A percentile compares a stretch with the other conserved stretches of the same genome.
Conservation (phyloP, 2,329 filamentous ascomycete genomes). For the Colletotrichum sidae region DNA sequence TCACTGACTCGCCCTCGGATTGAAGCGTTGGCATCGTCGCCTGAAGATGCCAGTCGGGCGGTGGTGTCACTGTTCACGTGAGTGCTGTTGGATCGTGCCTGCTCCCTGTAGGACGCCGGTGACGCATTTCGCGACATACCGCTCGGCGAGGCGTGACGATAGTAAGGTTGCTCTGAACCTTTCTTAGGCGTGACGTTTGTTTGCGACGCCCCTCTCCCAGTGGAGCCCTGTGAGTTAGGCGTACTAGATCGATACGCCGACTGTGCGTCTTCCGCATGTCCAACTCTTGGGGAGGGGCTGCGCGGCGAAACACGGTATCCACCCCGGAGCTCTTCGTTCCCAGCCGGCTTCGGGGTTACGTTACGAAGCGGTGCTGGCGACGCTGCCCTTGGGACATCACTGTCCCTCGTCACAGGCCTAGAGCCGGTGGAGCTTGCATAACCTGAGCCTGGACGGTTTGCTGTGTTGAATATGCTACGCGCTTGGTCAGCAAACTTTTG, state of each 20-base stretch:
- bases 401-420: slow-evolving; percentile 69
- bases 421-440: slow-evolving; percentile 57
- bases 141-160: slow-evolving; percentile 64
- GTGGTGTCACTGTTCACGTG: slow-evolving; percentile 70
- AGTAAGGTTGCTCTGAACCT: slow-evolving; percentile 61
- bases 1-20: slow-evolving; percentile 62
- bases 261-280: slow-evolving; percentile 59
- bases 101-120: slow-evolving; percentile 60
- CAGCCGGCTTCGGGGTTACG: slow-evolving; percentile 70
- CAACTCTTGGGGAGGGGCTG: slow-evolving; percentile 70
- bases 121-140: slow-evolving; percentile 60
- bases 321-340: slow-evolving; percentile 58
- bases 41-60: slow-evolving; percentile 71
- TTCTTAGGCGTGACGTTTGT: slow-evolving; percentile 20
- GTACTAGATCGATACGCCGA: slow-evolving; percentile 62
- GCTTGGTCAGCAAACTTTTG: slow-evolving; percentile 89
- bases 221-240: slow-evolving; percentile 70
- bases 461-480: slow-evolving; percentile 76
- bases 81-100: slow-evolving; percentile 63
- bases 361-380: slow-evolving; percentile 78
- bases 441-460: slow-evolving; percentile 50
- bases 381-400: slow-evolving; percentile 67
- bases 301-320: slow-evolving; percentile 65
- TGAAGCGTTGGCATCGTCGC: slow-evolving; percentile 70
- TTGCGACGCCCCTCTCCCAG: slow-evolving; percentile 35